Base-by-base conservation (phyloP, 805 yeast species). In the Wickerhamiella hasegawae region DNA sequence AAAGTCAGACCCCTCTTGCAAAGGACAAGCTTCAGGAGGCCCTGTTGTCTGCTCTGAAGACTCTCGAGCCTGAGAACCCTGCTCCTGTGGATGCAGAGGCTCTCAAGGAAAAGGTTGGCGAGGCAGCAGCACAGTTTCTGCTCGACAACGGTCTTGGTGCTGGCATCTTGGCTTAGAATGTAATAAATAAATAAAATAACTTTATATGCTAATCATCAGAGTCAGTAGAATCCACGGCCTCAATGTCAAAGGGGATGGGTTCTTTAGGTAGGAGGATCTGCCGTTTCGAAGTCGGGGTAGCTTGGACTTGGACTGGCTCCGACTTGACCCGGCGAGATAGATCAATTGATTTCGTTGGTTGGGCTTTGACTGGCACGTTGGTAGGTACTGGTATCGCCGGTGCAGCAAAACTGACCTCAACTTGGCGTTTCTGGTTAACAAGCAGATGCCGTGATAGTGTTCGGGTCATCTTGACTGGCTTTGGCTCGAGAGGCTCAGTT, bases 101-200 rank as follows among this genome's bases (percentile, higher is more conserved):
- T 46, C 54, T 81, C 32, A 58, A 47, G 5, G 67, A 64, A 3
- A 68, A 79, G 48, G 62, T 81, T 14, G 94, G 94, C 31, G 63
- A 59, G 12, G 56, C 65, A 0, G 57, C 83, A 36, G 63, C 79
- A 1, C 57, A 63, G 5, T 58, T 56, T 19, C 60, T 82, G 3
- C 44, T 65, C 14, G 59, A 63, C 26, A 65, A 68, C 39, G 53
- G 70, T 73, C 2, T 60, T 57, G 40, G 65, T 59, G 29, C 60
- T 79, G 11, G 65, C 65, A 20, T 28, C 12, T 3, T 28, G 8
- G 15, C n/a, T 6, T 20, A 21, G 19, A 12, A 16, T 16, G 19
- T 8, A 14, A 18, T 25, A 22, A 29, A 35, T 27, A 27, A 17
- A 4, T 11, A 4, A n/a, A 29, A 11, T 8, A 28, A 26, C n/a